Conservation (phyloP, 352 stramenopile species). For the Pythium plurisporium region DNA sequence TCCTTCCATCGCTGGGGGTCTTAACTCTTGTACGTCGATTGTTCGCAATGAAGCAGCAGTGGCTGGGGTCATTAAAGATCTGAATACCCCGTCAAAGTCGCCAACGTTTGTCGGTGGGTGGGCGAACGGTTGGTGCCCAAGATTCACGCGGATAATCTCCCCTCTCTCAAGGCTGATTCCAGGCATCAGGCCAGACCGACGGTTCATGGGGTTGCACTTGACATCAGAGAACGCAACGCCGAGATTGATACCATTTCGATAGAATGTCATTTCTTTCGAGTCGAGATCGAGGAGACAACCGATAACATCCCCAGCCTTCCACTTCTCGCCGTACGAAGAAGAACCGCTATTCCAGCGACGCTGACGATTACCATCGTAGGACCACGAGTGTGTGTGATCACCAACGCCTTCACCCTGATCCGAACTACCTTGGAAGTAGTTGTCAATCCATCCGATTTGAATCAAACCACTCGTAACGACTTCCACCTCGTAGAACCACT, state of each 20-base stretch:
- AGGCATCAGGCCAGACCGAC: conserved; percentile 70
- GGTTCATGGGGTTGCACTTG: conserved; percentile 41
- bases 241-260: conserved; percentile 82
- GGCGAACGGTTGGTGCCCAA: conserved; percentile 75
- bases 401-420: conserved; percentile 90
- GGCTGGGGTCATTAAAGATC: conserved; percentile 43
- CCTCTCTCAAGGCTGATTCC: conserved; percentile 83
- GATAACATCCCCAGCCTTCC: conserved; percentile 90
- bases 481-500: conserved; percentile 94
- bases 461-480: conserved; percentile 89
- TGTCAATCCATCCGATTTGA: conserved; percentile 92
- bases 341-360: conserved; percentile 89
- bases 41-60: conserved; percentile 35
- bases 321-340: conserved; percentile 87
- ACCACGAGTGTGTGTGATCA: conserved; percentile 90
- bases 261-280: conserved; percentile 81
- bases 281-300: conserved; percentile 87
- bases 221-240: conserved; percentile 74
- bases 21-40: background rate
- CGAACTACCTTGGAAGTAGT: conserved; percentile 87
- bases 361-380: conserved; percentile 90
- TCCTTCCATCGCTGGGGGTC: conserved; percentile 34
- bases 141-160: conserved; percentile 85
- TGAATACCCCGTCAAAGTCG: conserved; percentile 65
- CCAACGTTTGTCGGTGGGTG: conserved; percentile 56